phyloP scores from a whole-genome alignment of 805 yeast species.

The Ogataea nitratoaversa region DNA sequence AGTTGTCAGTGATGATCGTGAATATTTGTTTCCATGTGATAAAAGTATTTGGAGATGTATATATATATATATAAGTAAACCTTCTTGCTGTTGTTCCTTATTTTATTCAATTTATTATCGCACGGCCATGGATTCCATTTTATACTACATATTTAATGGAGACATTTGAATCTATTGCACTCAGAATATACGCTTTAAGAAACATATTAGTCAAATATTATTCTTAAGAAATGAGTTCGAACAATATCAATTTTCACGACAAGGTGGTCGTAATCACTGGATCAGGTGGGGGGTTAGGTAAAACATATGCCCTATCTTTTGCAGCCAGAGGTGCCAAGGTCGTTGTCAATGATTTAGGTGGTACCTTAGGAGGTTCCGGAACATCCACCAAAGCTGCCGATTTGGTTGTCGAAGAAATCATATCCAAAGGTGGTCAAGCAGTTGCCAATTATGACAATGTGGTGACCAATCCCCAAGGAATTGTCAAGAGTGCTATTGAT shows the following conservation, averaged over 20 bases:
- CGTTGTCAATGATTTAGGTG: slow-evolving; percentile 92
- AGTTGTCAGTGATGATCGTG: too few relatives aligned
- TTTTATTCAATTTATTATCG: too few relatives aligned
- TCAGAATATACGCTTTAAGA: too few relatives aligned
- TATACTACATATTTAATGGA: neutral
- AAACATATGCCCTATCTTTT: slow-evolving; percentile 77
- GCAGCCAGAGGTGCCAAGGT: slow-evolving; percentile 92
- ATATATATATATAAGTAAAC: too few relatives aligned
- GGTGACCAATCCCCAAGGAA: slow-evolving; percentile 73
- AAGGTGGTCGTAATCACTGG: slow-evolving; percentile 94
- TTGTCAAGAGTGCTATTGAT: slow-evolving; percentile 80
- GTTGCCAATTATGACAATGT: slow-evolving; percentile 94
- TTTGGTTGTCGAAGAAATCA: slow-evolving; percentile 81
- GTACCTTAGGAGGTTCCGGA: slow-evolving; percentile 71
- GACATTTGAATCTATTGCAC: neutral
- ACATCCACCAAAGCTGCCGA: slow-evolving; percentile 77
- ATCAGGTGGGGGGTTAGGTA: slow-evolving; percentile 97
- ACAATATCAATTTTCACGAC: slow-evolving; percentile 54
- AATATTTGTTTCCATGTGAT: too few relatives aligned
- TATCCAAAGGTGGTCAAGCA: slow-evolving; percentile 72
- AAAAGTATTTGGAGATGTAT: too few relatives aligned
- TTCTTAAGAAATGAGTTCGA: slow-evolving; percentile 2
- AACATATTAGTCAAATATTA: too few relatives aligned
- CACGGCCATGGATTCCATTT: too few relatives aligned
- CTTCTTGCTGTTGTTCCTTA: too few relatives aligned